phyloP scores from a whole-genome alignment of 2,329 filamentous ascomycete genomes.

The Cytospora piceicola region DNA sequence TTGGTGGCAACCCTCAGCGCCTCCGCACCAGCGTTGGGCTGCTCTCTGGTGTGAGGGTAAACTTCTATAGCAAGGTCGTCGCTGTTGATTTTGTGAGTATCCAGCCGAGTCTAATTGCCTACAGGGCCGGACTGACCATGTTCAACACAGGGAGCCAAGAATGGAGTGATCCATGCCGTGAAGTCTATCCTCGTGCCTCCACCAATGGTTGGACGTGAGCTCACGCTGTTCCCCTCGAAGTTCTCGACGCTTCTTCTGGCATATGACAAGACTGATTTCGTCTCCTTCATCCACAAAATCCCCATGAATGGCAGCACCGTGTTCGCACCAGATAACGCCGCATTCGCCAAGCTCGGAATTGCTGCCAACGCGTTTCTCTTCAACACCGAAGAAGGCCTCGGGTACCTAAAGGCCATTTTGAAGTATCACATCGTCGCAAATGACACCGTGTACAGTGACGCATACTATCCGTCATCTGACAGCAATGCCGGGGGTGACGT shows the following conservation, averaged over 20 bases:
- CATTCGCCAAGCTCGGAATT: conserved; percentile 76
- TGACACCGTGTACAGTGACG: conserved; percentile 81
- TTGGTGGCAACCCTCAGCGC: conserved; percentile 72
- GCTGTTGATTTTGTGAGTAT: conserved; percentile 68
- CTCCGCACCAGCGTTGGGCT: conserved; percentile 68
- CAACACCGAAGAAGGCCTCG: conserved; percentile 69
- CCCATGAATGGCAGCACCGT: conserved; percentile 68
- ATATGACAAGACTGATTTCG: conserved; percentile 74
- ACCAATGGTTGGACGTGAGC: conserved; percentile 56
- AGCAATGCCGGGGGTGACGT: conserved; percentile 44
- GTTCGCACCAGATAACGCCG: conserved; percentile 80
- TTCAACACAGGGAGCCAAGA: conserved; percentile 63
- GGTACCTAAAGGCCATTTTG: conserved; percentile 77
- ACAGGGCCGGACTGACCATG: not conserved
- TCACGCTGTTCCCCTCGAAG: conserved; percentile 69
- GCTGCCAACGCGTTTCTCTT: conserved; percentile 84
- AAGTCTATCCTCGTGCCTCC: conserved; percentile 79
- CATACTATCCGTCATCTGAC: conserved; percentile 63
- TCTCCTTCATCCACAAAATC: conserved; percentile 60
- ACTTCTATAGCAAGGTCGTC: conserved; percentile 75
- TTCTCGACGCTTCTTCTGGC: conserved; percentile 82
- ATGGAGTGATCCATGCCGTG: conserved; percentile 81
- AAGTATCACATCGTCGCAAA: conserved; percentile 78
- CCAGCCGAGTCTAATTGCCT: too few species aligned
- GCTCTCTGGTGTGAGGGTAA: conserved; percentile 67